phyloP scores from a whole-genome alignment of 169 alveolate genomes.

The Cryptosporidium xiaoi region DNA sequence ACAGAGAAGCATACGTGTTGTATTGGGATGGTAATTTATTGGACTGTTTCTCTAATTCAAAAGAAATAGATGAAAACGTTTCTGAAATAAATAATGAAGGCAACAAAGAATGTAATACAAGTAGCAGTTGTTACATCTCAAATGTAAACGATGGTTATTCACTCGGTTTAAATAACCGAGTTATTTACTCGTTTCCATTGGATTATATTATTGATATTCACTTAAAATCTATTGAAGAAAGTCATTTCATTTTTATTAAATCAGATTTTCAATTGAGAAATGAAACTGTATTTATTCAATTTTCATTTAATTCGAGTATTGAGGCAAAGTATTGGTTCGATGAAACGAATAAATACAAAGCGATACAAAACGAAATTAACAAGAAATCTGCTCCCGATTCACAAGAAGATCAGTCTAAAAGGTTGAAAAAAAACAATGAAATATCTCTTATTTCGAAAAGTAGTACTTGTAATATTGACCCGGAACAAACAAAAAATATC shows the following conservation, averaged over 20 bases:
- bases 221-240: slow-evolving; percentile 28
- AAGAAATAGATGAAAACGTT: too few species aligned
- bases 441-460: neutral
- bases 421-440: neutral
- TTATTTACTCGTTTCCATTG: slow-evolving; percentile 25
- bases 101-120: too few species aligned
- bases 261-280: slow-evolving; percentile 48
- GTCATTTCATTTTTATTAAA: slow-evolving; percentile 30
- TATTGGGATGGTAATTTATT: slow-evolving; percentile 52
- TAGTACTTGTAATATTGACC: neutral
- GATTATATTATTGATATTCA: slow-evolving; percentile 47
- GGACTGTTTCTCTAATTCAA: neutral
- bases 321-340: slow-evolving; percentile 31
- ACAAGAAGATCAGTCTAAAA: neutral
- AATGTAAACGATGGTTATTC: too few species aligned
- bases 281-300: slow-evolving; percentile 53
- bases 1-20: slow-evolving; percentile 11
- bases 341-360: neutral
- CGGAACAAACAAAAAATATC: neutral
- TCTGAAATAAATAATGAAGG: neutral
- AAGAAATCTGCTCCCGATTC: neutral
- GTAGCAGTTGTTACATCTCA: too few species aligned
- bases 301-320: slow-evolving; percentile 48
- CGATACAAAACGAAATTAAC: neutral
- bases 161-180: too few species aligned